Evolutionary conservation across 305 asterid genomes (phyloP).

Genomic region (Fraxinus ornus): DNA sequence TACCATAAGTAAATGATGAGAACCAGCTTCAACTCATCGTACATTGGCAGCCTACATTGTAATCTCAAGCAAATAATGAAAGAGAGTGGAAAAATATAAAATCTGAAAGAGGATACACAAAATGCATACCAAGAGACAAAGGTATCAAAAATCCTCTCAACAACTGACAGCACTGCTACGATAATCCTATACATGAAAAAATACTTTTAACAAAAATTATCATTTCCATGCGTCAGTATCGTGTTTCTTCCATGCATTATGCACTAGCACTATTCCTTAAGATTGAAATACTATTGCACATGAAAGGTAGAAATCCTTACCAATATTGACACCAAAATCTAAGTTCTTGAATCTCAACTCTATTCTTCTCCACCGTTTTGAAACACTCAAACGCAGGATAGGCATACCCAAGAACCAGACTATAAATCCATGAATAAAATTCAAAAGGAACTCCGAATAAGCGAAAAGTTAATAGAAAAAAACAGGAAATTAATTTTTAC

Average conservation of each 20-base stretch:
- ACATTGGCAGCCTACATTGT: slow-evolving; percentile 78
- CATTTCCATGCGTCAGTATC: neutral
- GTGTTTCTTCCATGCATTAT: neutral
- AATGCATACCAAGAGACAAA: slow-evolving; percentile 69
- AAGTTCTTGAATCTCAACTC: slow-evolving; percentile 72
- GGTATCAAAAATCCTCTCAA: slow-evolving; percentile 66
- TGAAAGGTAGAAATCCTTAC: slow-evolving; percentile 36
- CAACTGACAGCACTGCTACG: slow-evolving; percentile 66
- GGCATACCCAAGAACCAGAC: slow-evolving; percentile 88
- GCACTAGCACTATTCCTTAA: neutral
- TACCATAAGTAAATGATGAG: slow-evolving; percentile 87
- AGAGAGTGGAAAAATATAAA: neutral
- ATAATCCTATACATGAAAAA: slow-evolving; percentile 59
- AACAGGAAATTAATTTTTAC: neutral
- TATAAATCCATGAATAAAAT: slow-evolving; percentile 25
- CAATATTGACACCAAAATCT: slow-evolving; percentile 96
- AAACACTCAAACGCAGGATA: slow-evolving; percentile 95
- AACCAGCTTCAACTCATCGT: slow-evolving; percentile 79
- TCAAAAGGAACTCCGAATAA: neutral
- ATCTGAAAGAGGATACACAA: neutral
- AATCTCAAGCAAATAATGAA: neutral
- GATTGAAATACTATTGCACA: neutral
- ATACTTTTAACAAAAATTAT: neutral
- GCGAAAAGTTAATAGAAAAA: neutral
- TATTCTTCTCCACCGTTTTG: slow-evolving; percentile 72